Conservation (phyloP, 2,329 filamentous ascomycete species). For the Fusarium transvaalense region DNA sequence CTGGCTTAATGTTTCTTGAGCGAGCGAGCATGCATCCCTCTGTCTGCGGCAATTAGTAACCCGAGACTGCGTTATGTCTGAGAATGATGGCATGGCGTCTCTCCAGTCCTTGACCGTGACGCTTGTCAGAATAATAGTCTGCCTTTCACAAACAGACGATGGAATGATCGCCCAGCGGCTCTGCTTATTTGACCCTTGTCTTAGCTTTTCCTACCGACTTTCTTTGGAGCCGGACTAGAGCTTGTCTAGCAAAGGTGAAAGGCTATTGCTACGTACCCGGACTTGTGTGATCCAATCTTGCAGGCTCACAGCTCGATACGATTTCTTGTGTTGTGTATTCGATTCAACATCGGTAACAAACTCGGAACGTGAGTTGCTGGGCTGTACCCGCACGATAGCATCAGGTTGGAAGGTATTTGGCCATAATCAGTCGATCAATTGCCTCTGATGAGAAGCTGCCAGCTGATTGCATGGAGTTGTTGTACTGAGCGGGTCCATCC, state of each 20-base stretch:
- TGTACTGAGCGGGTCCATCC: constrained; percentile 39
- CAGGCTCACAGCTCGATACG: constrained; percentile 13
- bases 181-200: constrained; percentile 36
- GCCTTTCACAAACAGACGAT: constrained; percentile 9
- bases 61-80: constrained; percentile 23
- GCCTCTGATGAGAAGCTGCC: constrained; percentile 31
- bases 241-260: constrained; percentile 18
- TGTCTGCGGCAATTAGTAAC: constrained; percentile 36
- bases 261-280: not conserved
- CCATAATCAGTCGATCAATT: constrained; percentile 48
- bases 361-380: constrained; percentile 26
- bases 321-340: constrained; percentile 32
- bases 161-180: constrained; percentile 34
- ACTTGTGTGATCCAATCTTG: constrained; percentile 28
- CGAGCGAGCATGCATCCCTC: constrained; percentile 1
- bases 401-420: constrained; percentile 39
- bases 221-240: constrained; percentile 22
- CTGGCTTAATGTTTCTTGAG: constrained; percentile 23
- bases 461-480: constrained; percentile 42
- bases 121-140: constrained; percentile 22
- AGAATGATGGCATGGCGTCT: constrained; percentile 36
- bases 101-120: constrained; percentile 12
- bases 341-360: constrained; percentile 18
- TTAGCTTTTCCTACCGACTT: constrained; percentile 12
- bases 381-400: constrained; percentile 34